A percentile compares a stretch with the other conserved stretches of the same genome.
Evolutionary conservation across 768 basidiomycete genomes (phyloP).

Genomic region (Agrocybe praecox): DNA sequence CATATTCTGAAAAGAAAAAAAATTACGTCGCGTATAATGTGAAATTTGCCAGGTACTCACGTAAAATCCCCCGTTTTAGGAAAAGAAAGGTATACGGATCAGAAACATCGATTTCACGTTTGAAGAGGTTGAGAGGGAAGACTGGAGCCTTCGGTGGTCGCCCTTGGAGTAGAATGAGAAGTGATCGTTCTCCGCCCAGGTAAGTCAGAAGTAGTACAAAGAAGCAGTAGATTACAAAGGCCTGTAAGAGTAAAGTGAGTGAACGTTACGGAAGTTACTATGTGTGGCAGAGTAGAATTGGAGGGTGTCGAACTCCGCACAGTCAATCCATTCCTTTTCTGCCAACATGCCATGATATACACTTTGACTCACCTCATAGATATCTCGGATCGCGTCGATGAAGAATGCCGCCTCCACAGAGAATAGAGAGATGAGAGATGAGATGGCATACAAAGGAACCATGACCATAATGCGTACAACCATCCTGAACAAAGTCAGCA

Average conservation of each 20-base stretch:
- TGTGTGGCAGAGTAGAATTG: neutral
- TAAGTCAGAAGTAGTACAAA: constrained; percentile 82
- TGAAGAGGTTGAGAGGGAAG: constrained; percentile 85
- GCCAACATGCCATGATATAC: neutral
- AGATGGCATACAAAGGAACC: constrained; percentile 91
- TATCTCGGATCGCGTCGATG: constrained; percentile 91
- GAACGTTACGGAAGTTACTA: neutral
- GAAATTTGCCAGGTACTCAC: constrained; percentile 53
- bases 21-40: neutral
- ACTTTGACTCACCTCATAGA: constrained; percentile 79
- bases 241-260: constrained; percentile 44
- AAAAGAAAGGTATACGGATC: constrained; percentile 95
- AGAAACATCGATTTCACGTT: constrained; percentile 86
- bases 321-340: neutral
- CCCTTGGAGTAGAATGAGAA: constrained; percentile 91
- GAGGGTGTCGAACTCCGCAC: neutral
- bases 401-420: constrained; percentile 95
- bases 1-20: constrained; percentile 71
- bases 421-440: constrained; percentile 91
- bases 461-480: constrained; percentile 96
- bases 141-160: constrained; percentile 86
- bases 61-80: constrained; percentile 92
- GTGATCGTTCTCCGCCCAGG: constrained; percentile 90
- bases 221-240: constrained; percentile 94
- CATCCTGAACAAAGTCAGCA: constrained; percentile 51